Evolutionary conservation across 257 asterid genomes (phyloP), one percentile per base, ranked within the genome.

Genomic region (Fraxinus cuspidata): DNA sequence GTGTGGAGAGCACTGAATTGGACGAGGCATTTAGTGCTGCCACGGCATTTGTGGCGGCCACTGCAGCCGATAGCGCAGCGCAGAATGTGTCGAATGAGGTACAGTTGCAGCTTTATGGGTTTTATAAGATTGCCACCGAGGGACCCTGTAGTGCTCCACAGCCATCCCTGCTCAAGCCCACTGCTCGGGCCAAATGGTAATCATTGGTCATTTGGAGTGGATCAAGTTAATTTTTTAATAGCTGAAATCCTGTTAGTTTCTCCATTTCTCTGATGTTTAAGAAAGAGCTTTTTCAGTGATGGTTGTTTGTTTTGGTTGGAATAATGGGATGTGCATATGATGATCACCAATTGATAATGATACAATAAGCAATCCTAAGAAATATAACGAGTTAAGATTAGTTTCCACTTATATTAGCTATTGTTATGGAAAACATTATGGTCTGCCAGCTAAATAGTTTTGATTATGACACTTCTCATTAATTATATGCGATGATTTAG

Each of bases 161-260:
- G 84, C 99, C 99, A 15, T 96, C 99, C 0, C 87, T 97, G 44
- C 87, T 96, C 53, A 96, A 93, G 85, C 90, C 92, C 92, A 89
- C 98, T 47, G 97, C 99, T 49, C 97, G 97, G 75, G 98, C 99
- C 27, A 96, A 96, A 81, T 96, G 99, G 99, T 96, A 85, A 80
- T 11, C 34, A 71, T 63, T 23, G 53, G 67, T 72, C 44, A 6
- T 74, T 40, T 51, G 32, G 29, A 23, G 64, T 19, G 5, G 6
- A 42, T 18, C 11, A 7, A 42, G 40, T 29, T 42, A 42, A 72
- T 21, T 72, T 47, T 19, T 42, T 7, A 34, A 25, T 23, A 10
- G 53, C 19, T n/a, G 15, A 12, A 25, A 34, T 10, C 34, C 34
- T 71, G 51, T 25, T 51, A 11, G 19, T 23, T 71, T n/a, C 13